Evolutionary conservation across 768 basidiomycete genomes (phyloP).

Genomic region (Tricholoma sp.): DNA sequence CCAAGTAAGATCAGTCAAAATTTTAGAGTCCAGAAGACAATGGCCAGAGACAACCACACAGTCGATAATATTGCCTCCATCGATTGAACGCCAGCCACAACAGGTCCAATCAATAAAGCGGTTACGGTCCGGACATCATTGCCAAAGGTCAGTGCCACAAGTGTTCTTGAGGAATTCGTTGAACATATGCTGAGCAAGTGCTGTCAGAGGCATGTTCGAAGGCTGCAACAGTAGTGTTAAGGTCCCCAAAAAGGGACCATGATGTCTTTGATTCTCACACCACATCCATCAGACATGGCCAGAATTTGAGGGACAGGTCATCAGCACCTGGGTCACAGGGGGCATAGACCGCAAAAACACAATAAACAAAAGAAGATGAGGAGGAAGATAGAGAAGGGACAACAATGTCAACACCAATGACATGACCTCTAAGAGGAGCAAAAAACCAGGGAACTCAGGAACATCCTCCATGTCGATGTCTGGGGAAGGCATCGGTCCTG

Average conservation of each 20-base stretch:
- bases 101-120: slow-evolving; percentile 13
- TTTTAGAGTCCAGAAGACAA: slow-evolving; percentile 3
- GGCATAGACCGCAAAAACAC: slow-evolving; percentile 12
- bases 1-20: slow-evolving; percentile 1
- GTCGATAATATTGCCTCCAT: slow-evolving; percentile 19
- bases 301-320: no score
- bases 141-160: slow-evolving; percentile 13
- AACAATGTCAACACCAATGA: slow-evolving; percentile 9
- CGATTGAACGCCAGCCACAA: neutral
- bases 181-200: neutral
- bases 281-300: no score
- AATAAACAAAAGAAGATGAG: no score
- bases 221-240: slow-evolving; percentile 13
- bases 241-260: no score
- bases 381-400: slow-evolving; percentile 1
- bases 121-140: slow-evolving; percentile 2
- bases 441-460: no score
- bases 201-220: slow-evolving; percentile 7
- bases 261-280: no score
- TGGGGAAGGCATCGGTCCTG: no score
- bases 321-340: slow-evolving; percentile 13
- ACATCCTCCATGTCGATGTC: no score
- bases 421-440: slow-evolving; percentile 4
- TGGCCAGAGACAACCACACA: slow-evolving; percentile 10
- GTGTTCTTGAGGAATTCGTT: slow-evolving; percentile 8